These are phyloP conservation scores for Irpex sp. DNA, from an alignment of 1,284 basidiomycete genomes.

Conservation along the genomic window DNA sequence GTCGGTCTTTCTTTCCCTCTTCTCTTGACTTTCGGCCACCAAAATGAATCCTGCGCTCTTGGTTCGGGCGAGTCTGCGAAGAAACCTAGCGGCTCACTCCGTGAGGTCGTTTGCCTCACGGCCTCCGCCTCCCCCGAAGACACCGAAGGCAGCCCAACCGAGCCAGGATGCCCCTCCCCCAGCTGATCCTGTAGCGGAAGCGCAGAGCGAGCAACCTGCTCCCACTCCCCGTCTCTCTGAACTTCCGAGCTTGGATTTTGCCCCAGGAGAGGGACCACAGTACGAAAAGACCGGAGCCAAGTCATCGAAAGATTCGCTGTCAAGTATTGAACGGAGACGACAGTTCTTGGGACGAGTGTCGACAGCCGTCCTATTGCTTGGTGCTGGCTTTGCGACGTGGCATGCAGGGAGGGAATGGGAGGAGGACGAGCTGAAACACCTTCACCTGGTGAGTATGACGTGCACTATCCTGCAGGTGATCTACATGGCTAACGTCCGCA, in stretches of 20 bases:
- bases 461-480: constrained; percentile 1
- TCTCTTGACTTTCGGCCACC: background rate
- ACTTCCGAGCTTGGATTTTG: constrained; percentile 28
- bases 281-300: constrained; percentile 58
- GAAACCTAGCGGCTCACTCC: constrained; percentile 17
- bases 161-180: constrained; percentile 11
- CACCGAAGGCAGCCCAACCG: constrained; percentile 11
- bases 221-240: constrained; percentile 13
- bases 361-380: constrained; percentile 43
- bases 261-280: constrained; percentile 19
- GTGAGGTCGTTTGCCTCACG: constrained; percentile 23
- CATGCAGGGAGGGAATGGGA: constrained; percentile 32
- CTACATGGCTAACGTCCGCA: constrained; percentile 11
- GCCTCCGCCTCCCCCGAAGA: constrained; percentile 18
- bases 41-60: constrained; percentile 16
- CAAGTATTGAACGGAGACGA: constrained; percentile 69
- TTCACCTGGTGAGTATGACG: constrained; percentile 36
- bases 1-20: background rate
- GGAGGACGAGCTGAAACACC: constrained; percentile 31
- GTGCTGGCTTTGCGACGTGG: constrained; percentile 39
- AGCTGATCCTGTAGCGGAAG: constrained; percentile 9
- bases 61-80: constrained; percentile 11
- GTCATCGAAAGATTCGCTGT: constrained; percentile 68
- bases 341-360: constrained; percentile 49
- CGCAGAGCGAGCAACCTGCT: constrained; percentile 2